Base-by-base conservation (phyloP, 2,329 filamentous ascomycete species). In the Fusarium succisae region DNA sequence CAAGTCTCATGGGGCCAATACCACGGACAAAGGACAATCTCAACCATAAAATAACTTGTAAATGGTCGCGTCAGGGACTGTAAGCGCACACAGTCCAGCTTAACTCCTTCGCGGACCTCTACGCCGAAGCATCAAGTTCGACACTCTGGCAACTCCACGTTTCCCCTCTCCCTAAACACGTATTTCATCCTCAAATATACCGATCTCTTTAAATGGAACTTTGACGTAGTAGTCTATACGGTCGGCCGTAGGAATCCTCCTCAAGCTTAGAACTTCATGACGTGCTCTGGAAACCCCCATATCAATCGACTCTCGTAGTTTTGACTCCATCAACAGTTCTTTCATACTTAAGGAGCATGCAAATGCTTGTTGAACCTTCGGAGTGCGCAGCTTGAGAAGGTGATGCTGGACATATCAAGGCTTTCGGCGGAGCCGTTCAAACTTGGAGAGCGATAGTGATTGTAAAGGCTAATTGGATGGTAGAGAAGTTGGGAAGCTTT, bases 101-200 rank as follows among this genome's bases (percentile, higher is more conserved):
- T 4, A 7, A 69, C 73, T 83, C 26, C 18, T 69, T 78, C 20
- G 80, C 80, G 0, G 81, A 81, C 11, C 76, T 78, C 4, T 67
- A 77, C 8, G 77, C 76, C 8, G 78, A 83, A 8, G 81, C 78
- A 4, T 78, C 79, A 7, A 78, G 78, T 28, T 79, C 79, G 1
- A 73, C 69, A 11, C 38, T 66, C 24, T 73, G 55, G 55, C 8
- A 66, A 69, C 26, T 47, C 28, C 14, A 30, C 55, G 4, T 75
- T 75, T 54, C 32, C 67, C 12, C 54, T 30, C 4, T 64, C 45
- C 1, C 72, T 82, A 8, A 80, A 80, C 3, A 79, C 80, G 11
- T 75, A 72, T 1, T 80, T 79, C 69, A 76, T 74, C 13, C 67
- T 70, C 15, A 76, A 67, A 12, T 70, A 76, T 20, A 69, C 35